Conservation (phyloP, 2,329 filamentous ascomycete species). For the Aspergillus sp. region DNA sequence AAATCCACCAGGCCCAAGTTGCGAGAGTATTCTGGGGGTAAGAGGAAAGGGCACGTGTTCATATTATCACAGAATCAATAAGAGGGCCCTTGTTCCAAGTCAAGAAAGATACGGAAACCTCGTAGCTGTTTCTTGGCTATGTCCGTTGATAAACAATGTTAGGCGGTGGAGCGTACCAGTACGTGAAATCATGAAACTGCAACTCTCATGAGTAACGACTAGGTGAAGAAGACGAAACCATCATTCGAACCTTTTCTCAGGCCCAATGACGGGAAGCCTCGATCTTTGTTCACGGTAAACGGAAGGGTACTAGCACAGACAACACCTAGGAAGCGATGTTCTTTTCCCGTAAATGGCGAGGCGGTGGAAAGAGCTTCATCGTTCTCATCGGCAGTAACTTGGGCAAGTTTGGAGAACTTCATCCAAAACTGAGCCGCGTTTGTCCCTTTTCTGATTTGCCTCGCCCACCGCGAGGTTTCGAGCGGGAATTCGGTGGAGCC, state of each 20-base stretch:
- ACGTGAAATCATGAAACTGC: background rate
- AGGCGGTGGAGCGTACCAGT: background rate
- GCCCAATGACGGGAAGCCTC: background rate
- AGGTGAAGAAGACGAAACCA: background rate
- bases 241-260: background rate
- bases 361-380: background rate
- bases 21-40: background rate
- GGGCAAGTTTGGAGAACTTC: slow-evolving; percentile 1
- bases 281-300: background rate
- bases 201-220: background rate
- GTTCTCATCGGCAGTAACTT: background rate
- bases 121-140: background rate
- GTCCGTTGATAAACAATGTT: background rate
- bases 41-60: background rate
- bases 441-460: slow-evolving; percentile 38
- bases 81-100: background rate
- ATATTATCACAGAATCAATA: background rate
- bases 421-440: slow-evolving; percentile 37
- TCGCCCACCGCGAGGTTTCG: slow-evolving; percentile 25
- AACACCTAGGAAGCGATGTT: background rate
- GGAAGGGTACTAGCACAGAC: background rate
- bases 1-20: background rate
- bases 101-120: background rate
- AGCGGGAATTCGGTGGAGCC: slow-evolving; percentile 21
- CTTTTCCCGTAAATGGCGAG: background rate